Evolutionary conservation across 208 protist genomes (phyloP), one percentile per base, ranked within the genome.

Genomic region (Herpetomonas tarakana): DNA sequence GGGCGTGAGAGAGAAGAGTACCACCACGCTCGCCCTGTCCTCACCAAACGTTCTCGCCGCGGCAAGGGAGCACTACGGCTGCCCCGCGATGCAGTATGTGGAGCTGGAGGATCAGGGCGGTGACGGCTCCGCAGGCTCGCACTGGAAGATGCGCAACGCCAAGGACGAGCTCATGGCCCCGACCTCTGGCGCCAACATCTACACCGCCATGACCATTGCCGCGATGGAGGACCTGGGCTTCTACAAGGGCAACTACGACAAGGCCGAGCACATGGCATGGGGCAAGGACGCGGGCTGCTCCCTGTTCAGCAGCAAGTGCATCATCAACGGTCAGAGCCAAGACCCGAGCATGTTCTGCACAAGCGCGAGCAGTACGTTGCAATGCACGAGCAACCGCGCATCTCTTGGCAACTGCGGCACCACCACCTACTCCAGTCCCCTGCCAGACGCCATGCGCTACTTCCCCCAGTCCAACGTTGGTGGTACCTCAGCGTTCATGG

Each of bases 111-210:
- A 88, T 47, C 49, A 65, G 28, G 84, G 83, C 31, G 72, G 64
- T 4, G 19, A 2, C 1, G 71, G 71, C 26, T 77, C 79, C 2
- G 62, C 45, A 0, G 19, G 41, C 30, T 91, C 82, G 11, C 84
- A 94, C 69, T 94, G 88, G 88, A 68, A 88, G 62, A 55, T 68
- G n/a, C 57, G 73, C 21, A 76, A 78, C 28, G 65, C 77, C 12
- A 71, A 66, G 25, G 75, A 92, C 30, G 88, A 94, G 49, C 50
- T 84, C 19, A 94, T 94, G 83, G 52, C 66, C 27, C 74, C 62
- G 2, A 38, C 44, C 14, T 52, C 65, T 22, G 41, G 46, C 25
- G 12, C 24, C 52, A 65, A 3, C 19, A 88, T 38, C 54, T 78
- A 71, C 53, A 81, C 46, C 41, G 71, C 57, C 3, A 31, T 95